Evolutionary conservation across 2,329 filamentous ascomycete species (phyloP), one percentile per base, ranked within the genome.

Genomic region (Aspergillus cejpii): DNA sequence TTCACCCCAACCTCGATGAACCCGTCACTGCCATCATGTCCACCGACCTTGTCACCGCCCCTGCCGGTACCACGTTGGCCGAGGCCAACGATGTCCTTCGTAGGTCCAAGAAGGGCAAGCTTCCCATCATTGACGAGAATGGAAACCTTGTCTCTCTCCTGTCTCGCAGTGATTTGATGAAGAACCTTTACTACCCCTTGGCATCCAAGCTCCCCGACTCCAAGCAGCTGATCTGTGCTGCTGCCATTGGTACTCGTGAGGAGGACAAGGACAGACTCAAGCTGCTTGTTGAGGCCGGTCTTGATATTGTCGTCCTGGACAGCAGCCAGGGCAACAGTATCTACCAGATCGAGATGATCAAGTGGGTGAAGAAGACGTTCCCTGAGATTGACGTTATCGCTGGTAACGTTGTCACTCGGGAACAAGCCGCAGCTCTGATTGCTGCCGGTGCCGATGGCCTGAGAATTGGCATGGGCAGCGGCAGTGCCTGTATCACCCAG

Each of bases 281-380:
- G 70, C 85, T 87, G 69, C 82, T 98, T 37, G 90, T 94, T 31
- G 91, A 96, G 46, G 92, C 92, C 57, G 92, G 92, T 51, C 80
- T 98, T 41, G 92, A 98, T 63, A 86, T 98, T 66, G 90, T 96
- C 56, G 77, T 98, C 59, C 80, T 98, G 42, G 92, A 98, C 76
- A 92, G 86, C 72, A 94, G 87, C 64, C 92, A 98, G 74, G 92
- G 92, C 56, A 97, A 97, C 80, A 92, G 85, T 72, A 89, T 97
- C 77, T 98, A 91, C 79, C 91, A 97, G 75, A 84, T 97, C 53
- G 88, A 95, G 50, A 98, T 98, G 92, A 81, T 98, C 75, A 89
- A 90, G 73, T 97, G 84, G 77, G 79, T 92, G 74, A 98, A 98
- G 79, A 68, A 83, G 57, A 87, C 83, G 58, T 91, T 83, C 75